Evolutionary conservation across 495 filamentous ascomycete species (phyloP), one percentile per base, ranked within the genome.

Genomic region (Neurospora sp.): DNA sequence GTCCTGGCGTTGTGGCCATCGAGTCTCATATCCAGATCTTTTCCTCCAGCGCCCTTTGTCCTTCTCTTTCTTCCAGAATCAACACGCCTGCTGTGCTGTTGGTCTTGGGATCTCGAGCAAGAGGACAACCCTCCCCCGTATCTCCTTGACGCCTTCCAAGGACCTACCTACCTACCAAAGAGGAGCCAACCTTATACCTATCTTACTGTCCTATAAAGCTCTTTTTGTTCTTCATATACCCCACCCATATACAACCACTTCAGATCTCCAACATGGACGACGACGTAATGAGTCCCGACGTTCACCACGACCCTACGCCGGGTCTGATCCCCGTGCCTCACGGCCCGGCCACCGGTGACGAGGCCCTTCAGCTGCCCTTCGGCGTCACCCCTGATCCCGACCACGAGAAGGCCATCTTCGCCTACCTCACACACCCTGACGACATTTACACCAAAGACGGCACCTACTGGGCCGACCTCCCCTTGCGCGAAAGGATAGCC

Each of bases 391-490:
- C 59, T n/a, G 39, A 71, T 45, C 37, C 69, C 4, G 77, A 86
- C 7, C 82, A 90, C 69, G 91, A 94, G 83, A 88, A 83, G 77
- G 86, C 86, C 74, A 92, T 93, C 72, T 94, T 96, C 82, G 84
- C 89, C 74, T 84, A 88, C 39, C 80, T 95, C 45, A 89, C 94
- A 72, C 90, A 89, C 37, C 94, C 94, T 5, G 91, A 94, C 74
- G 94, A 97, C 82, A 90, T 86, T 77, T 97, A 94, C 80, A 90
- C 90, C 65, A 77, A 80, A 38, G 86, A 94, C n/a, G 94, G 94
- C 71, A 84, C 86, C 71, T 97, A 97, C 85, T 97, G 93, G 93
- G 94, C 93, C 12, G 94, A 97, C 81, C 81, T 97, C 68, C 87
- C 88, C 20, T 75, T 93, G 53, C 72, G 78, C 71, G 78, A 93